These are phyloP conservation scores for Gastrolobium bilobum DNA, from an alignment of 306 rosid species.

Conservation along the genomic window DNA sequence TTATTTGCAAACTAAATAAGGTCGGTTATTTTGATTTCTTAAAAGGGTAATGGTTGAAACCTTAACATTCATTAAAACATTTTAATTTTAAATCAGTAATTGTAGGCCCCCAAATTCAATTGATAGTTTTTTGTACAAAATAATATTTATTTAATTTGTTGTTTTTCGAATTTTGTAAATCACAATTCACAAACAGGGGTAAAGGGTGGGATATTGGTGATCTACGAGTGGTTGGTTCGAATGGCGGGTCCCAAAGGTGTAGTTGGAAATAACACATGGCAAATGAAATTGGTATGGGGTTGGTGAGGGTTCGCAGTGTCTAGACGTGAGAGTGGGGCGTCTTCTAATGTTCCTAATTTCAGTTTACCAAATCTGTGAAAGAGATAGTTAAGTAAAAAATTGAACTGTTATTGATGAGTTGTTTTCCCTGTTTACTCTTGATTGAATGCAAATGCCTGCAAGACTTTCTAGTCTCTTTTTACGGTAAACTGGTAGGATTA, in stretches of 20 bases:
- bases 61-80: background rate
- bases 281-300: slow-evolving; percentile 49
- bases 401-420: background rate
- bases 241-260: slow-evolving; percentile 32
- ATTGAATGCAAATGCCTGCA: background rate
- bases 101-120: background rate
- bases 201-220: slow-evolving; percentile 28
- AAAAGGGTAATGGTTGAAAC: background rate
- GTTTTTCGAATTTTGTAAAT: background rate
- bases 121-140: background rate
- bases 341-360: background rate
- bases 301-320: slow-evolving; percentile 49
- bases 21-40: no score
- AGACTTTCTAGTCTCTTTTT: background rate
- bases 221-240: slow-evolving; percentile 7
- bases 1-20: background rate
- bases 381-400: background rate
- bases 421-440: no score
- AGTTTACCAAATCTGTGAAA: slow-evolving; percentile 43
- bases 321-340: slow-evolving; percentile 30
- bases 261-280: slow-evolving; percentile 10
- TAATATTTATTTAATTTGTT: background rate
- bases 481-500: background rate
- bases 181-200: background rate
- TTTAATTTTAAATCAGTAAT: background rate